Evolutionary conservation across 192 early-diverging fungal species (phyloP), one percentile per base, ranked within the genome.

Genomic region (Entomortierella lignicola): DNA sequence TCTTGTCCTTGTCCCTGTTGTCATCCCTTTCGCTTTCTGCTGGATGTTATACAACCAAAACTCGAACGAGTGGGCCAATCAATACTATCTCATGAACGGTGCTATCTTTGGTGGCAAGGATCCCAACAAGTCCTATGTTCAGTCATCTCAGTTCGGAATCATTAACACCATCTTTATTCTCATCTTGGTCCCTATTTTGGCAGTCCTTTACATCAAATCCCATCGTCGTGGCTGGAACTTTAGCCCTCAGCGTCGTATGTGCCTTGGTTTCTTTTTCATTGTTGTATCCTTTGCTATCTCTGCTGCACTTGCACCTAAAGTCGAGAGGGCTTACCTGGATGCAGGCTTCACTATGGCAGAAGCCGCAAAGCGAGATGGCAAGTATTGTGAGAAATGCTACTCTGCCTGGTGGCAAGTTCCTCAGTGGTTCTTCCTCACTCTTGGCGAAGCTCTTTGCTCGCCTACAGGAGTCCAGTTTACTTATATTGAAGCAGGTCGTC

Each of bases 401-500:
- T 77, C 73, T 63, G 82, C 42, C 42, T 71, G 69, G 75, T 65
- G 62, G 74, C 82, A 83, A 63, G 26, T 81, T 58, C 72, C 74
- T 42, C 87, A 81, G 26, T 90, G 86, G 72, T 84, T 91, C 66
- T 0, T 89, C 44, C 82, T 91, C 39, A 85, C 89, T 15, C 47
- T 83, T 60, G 88, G 85, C 63, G 90, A 91, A 72, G 72, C 81
- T 32, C 54, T 92, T 10, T 82, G 88, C 65, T 89, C 87, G 26
- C 86, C 87, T 66, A 83, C 81, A 25, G 91, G 89, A 61, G 81
- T 90, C 63, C 87, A 92, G 80, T 88, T 92, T 61, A 82, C 84
- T 29, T 92, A 92, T 84, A 84, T 79, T 30, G 84, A 92, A 63
- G 84, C 90, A 54, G 91, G 91, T 72, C 85, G 83, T 63, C 81